Evolutionary conservation across 2,329 filamentous ascomycete genomes (phyloP), one percentile per base, ranked within the genome.

Genomic region (Fusarium nurragi): DNA sequence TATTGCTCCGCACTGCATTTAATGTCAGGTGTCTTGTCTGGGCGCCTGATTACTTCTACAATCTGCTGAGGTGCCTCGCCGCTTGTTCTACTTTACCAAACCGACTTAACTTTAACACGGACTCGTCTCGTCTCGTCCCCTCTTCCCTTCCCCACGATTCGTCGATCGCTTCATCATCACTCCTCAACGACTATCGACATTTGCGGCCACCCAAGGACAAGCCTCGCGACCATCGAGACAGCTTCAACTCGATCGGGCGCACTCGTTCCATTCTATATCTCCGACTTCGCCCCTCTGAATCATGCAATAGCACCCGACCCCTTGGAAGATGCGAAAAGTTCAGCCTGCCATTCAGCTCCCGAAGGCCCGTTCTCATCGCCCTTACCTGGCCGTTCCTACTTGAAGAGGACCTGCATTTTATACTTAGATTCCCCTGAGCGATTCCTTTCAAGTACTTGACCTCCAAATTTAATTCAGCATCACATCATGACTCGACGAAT

Each of bases 401-500:
- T 63, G 50, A 71, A 54, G 58, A 60, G 48, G 65, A n/a, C 53
- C 38, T 39, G 40, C 51, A 56, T 45, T 44, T 30, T 39, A 46
- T 58, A 64, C 43, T 41, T 30, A 23, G 14, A 43, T n/a, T 43
- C 41, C 28, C 13, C 22, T 37, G 23, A 55, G 10, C 34, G 23
- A 23, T 37, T 45, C 18, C 40, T 22, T n/a, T 28, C 40, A 11
- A 46, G 22, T 22, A 32, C 30, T 47, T 49, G 43, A 50, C 28
- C 41, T 48, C 39, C 18, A 36, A 53, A 49, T 46, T 47, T 57
- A 19, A 40, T 41, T 38, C 46, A 58, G 54, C 34, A 40, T 44
- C 47, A 41, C 60, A 74, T 64, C 64, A 78, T 78, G 75, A 76
- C 76, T 63, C 73, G 76, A 74, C 73, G 76, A 61, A 78, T 78